Percentiles rank a stretch among this genome's conserved stretches.
Evolutionary conservation across 768 basidiomycete species (phyloP).

Genomic region (Tricholomella constricta): DNA sequence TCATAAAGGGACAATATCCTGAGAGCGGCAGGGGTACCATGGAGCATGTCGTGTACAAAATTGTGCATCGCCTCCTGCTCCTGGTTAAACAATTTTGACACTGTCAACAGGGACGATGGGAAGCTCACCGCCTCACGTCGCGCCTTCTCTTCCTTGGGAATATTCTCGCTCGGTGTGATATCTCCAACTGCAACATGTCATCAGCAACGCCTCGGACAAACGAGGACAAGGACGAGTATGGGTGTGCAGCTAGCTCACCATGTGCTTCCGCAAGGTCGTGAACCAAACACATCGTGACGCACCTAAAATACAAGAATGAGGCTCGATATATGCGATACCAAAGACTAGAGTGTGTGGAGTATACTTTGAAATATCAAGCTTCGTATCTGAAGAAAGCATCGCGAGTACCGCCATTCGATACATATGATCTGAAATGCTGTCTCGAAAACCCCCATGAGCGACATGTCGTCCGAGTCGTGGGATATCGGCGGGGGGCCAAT

Average conservation of each 20-base stretch:
- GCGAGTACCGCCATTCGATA: constrained; percentile 95
- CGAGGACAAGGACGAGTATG: too few relatives aligned
- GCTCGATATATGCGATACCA: neutral
- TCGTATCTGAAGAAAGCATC: constrained; percentile 79
- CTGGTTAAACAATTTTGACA: neutral
- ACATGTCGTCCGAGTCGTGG: neutral
- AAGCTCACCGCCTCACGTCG: constrained; percentile 65
- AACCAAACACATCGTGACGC: constrained; percentile 87
- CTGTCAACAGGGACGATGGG: neutral
- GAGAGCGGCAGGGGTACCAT: constrained; percentile 65
- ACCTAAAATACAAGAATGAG: constrained; percentile 42
- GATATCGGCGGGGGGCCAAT: neutral
- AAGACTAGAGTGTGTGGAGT: constrained; percentile 17
- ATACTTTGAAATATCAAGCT: constrained; percentile 74
- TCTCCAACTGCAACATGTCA: constrained; percentile 69
- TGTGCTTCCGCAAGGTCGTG: constrained; percentile 98
- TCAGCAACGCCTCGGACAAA: too few relatives aligned
- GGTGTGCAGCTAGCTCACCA: too few relatives aligned
- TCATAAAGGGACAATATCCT: constrained; percentile 73
- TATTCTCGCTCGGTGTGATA: constrained; percentile 87
- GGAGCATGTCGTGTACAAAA: constrained; percentile 89
- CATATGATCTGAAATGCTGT: constrained; percentile 95
- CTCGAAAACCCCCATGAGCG: neutral
- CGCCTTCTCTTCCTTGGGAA: constrained; percentile 79
- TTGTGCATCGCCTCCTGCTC: constrained; percentile 85